These are phyloP conservation scores for Podaxis sp. DNA, from an alignment of 768 basidiomycete species.

Conservation along the genomic window DNA sequence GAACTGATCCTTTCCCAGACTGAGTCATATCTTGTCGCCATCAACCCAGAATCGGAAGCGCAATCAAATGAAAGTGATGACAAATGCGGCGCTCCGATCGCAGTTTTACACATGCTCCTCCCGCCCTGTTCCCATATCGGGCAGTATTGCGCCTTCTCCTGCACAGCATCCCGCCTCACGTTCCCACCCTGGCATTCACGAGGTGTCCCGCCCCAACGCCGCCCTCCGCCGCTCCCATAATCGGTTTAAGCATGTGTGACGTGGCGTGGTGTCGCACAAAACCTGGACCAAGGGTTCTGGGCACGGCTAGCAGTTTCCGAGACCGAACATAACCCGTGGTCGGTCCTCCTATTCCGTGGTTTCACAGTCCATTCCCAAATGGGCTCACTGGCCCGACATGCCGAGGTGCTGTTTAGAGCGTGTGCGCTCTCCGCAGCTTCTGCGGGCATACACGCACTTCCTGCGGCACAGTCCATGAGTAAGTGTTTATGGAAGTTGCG, in stretches of 20 bases:
- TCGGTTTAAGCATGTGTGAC: background rate
- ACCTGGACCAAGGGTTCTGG: background rate
- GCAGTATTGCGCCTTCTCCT: background rate
- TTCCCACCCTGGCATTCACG: background rate
- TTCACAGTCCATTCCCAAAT: background rate
- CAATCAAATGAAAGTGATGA: background rate
- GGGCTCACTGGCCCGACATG: background rate
- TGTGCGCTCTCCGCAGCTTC: slow-evolving; percentile 1
- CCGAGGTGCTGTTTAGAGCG: background rate
- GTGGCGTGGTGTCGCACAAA: background rate
- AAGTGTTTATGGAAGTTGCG: background rate
- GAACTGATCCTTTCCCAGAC: background rate
- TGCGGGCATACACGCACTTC: background rate
- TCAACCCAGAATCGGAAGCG: background rate
- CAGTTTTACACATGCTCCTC: background rate
- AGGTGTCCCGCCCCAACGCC: slow-evolving; percentile 2
- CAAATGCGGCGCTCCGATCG: slow-evolving; percentile 10
- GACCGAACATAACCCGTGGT: background rate
- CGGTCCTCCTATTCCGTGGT: background rate
- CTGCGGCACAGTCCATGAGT: background rate
- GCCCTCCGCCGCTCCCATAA: background rate
- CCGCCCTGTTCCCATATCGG: slow-evolving; percentile 1
- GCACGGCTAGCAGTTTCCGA: background rate
- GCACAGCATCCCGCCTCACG: slow-evolving; percentile 1
- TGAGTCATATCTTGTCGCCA: slow-evolving; percentile 8